phyloP scores from a whole-genome alignment of 2,329 filamentous ascomycete species.

The Ilyonectria destructans region DNA sequence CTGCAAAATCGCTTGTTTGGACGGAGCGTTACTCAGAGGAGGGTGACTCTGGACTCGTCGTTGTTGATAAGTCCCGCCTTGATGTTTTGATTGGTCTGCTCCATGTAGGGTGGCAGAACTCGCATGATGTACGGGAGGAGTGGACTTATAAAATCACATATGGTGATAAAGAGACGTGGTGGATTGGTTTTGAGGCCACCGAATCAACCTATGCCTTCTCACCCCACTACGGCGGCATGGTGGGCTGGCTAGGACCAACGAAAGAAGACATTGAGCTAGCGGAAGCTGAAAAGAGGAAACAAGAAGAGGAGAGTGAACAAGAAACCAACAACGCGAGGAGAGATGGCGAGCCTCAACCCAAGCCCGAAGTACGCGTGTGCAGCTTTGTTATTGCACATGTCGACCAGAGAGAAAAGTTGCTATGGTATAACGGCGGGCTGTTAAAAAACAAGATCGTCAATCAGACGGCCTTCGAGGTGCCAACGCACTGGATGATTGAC shows the following conservation, averaged over 20 bases:
- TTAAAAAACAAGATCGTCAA: constrained; percentile 58
- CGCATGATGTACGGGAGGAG: constrained; percentile 56
- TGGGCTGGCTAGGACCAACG: constrained; percentile 52
- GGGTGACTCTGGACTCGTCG: constrained; percentile 60
- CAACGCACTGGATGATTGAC: constrained; percentile 60
- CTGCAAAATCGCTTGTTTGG: constrained; percentile 57
- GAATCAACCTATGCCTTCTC: constrained; percentile 59
- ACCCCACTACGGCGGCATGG: constrained; percentile 59
- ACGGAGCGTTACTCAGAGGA: constrained; percentile 60
- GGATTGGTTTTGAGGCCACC: constrained; percentile 61
- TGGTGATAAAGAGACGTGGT: constrained; percentile 65
- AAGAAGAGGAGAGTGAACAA: constrained; percentile 21
- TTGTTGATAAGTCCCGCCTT: constrained; percentile 58
- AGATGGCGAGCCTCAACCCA: too few species aligned
- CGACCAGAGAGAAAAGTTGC: constrained; percentile 54
- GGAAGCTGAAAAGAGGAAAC: constrained; percentile 13
- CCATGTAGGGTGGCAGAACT: constrained; percentile 64
- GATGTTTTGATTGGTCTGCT: constrained; percentile 58
- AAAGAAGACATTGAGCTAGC: constrained; percentile 15
- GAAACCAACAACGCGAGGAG: constrained; percentile 23
- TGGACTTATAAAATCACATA: constrained; percentile 60
- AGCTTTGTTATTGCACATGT: constrained; percentile 61
- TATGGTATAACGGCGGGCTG: constrained; percentile 63
- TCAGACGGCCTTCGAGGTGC: constrained; percentile 53
- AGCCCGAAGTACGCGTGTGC: constrained; percentile 50